Evolutionary conservation across 306 rosid species (phyloP), one percentile per base, ranked within the genome.

Genomic region (Citrullus colocynthis): DNA sequence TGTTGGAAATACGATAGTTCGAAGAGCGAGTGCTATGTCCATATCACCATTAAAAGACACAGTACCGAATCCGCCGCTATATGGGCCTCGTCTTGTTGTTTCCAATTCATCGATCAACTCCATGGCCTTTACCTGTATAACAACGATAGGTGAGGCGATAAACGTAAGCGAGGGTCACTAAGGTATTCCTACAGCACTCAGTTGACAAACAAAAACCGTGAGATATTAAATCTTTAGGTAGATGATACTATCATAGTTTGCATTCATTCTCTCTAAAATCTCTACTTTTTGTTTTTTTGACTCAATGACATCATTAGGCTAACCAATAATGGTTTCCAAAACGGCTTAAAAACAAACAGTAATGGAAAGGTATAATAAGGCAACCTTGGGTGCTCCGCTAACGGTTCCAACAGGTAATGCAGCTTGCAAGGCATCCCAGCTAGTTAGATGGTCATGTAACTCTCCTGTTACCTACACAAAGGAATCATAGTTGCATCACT

Each of bases 351-450:
- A 69, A 9, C 42, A 54, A 76, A 76, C 56, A 16, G 28, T 36
- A 18, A 8, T 2, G 3, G 36, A 28, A 61, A 42, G 17, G 76
- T 36, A 42, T 6, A 34, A 67, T 45, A 15, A 42, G n/a, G 55
- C 17, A 37, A 62, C 98, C 98, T 93, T 93, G 4, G 97, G 98
- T 24, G 97, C 98, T 71, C 98, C 96, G 28, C 91, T 89, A 62
- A 93, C 97, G 28, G 93, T 93, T 82, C 97, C 98, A 12, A 89
- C 96, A 0, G 97, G 97, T 87, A 93, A 82, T 74, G 97, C 95
- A 32, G 93, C 89, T 18, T 90, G 88, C 32, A 91, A 84, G 64
- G 83, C 91, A 64, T 93, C 98, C 98, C 98, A 93, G 81, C 91
- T 57, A 34, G 86, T 85, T 78, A 88, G 82, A 76, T 84, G 75